These are phyloP conservation scores for Neurospora terricola DNA, from an alignment of 495 filamentous ascomycete species.

Conservation along the genomic window DNA sequence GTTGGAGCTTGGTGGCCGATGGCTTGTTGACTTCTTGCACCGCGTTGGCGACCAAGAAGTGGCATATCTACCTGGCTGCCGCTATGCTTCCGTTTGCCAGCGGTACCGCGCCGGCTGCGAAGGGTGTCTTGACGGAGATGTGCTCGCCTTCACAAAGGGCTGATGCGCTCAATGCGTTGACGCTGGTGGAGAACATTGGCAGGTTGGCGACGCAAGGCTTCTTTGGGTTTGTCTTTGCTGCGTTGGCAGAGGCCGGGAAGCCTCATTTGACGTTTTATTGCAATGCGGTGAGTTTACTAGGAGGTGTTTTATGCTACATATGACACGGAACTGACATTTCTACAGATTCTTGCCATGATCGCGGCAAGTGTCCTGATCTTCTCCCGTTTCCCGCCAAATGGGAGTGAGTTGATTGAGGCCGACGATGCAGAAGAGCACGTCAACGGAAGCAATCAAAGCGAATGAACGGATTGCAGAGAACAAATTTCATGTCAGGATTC, in stretches of 20 bases:
- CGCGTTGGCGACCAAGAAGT: slow-evolving; percentile 37
- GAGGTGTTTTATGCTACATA: neutral
- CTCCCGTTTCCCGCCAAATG: slow-evolving; percentile 36
- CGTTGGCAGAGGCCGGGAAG: slow-evolving; percentile 37
- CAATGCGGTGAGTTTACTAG: slow-evolving; percentile 37
- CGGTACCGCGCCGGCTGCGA: slow-evolving; percentile 45
- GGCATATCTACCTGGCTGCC: slow-evolving; percentile 46
- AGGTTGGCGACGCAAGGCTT: slow-evolving; percentile 40
- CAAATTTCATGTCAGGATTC: neutral
- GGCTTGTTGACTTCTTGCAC: slow-evolving; percentile 41
- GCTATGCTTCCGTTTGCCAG: slow-evolving; percentile 44
- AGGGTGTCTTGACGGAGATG: slow-evolving; percentile 49
- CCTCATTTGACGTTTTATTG: slow-evolving; percentile 42
- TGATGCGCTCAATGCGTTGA: slow-evolving; percentile 47
- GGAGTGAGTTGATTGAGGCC: slow-evolving; percentile 30
- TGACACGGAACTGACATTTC: neutral
- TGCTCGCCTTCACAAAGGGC: slow-evolving; percentile 34
- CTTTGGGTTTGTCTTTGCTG: slow-evolving; percentile 45
- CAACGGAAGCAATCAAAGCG: neutral
- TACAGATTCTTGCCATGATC: slow-evolving; percentile 34
- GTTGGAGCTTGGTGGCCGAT: slow-evolving; percentile 42
- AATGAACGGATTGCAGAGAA: neutral
- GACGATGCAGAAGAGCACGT: slow-evolving; percentile 12
- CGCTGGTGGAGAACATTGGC: slow-evolving; percentile 45
- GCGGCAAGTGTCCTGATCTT: slow-evolving; percentile 37